phyloP scores from a whole-genome alignment of 306 rosid species.

The Spatholobus suberectus region DNA sequence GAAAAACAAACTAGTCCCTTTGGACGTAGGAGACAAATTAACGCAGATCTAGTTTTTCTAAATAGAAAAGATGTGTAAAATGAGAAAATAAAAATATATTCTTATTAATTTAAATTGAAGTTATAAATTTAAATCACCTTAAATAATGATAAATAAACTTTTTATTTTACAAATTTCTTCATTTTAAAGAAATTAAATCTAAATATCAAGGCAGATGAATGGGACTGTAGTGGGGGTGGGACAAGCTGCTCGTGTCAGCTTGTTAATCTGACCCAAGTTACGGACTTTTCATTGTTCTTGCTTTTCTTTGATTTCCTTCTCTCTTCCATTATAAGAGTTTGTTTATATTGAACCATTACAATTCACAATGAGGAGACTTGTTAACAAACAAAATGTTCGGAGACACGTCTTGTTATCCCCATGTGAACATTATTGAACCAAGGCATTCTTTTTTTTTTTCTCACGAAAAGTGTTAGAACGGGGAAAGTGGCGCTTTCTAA shows the following conservation, averaged over 20 bases:
- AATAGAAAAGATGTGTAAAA: neutral
- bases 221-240: neutral
- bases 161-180: neutral
- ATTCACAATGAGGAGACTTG: neutral
- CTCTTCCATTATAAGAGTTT: constrained; percentile 36
- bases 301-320: neutral
- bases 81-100: neutral
- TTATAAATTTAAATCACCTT: neutral
- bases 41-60: neutral
- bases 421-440: no score
- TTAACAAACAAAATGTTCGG: constrained; percentile 17
- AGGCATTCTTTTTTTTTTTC: no score
- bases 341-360: neutral
- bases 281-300: neutral
- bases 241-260: no score
- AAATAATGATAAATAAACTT: neutral
- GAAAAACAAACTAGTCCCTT: neutral
- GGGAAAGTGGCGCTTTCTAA: no score
- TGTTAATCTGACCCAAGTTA: neutral
- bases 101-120: neutral
- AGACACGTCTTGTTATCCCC: no score
- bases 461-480: no score
- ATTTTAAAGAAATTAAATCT: no score
- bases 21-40: constrained; percentile 8
- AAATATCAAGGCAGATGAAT: neutral